Conservation (phyloP, 2,329 filamentous ascomycete genomes). For the Stemphylium lycopersici region DNA sequence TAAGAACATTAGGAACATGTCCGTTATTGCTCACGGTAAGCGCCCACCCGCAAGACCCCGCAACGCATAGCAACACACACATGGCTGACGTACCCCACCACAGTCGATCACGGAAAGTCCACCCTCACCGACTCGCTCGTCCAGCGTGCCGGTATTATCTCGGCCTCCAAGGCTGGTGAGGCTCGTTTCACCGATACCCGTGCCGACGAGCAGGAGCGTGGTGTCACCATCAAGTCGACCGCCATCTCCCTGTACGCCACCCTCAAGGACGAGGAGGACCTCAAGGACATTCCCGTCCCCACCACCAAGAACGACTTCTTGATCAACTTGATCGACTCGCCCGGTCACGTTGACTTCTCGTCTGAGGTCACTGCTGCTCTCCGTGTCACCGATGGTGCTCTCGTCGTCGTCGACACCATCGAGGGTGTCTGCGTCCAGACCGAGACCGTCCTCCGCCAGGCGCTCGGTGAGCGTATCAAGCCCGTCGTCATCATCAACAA, state of each 20-base stretch:
- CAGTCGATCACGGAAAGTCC: slow-evolving; percentile 99
- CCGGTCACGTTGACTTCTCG: slow-evolving; percentile 99
- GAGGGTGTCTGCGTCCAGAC: slow-evolving; percentile 99
- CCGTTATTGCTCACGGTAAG: slow-evolving; percentile 96
- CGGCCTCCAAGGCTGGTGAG: slow-evolving; percentile 94
- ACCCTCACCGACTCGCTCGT: slow-evolving; percentile 99
- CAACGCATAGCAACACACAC: slow-evolving; percentile 13
- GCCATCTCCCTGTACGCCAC: slow-evolving; percentile 97
- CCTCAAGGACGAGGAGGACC: slow-evolving; percentile 79
- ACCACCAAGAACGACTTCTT: slow-evolving; percentile 95
- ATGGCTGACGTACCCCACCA: slow-evolving; percentile 33
- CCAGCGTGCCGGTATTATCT: slow-evolving; percentile 99
- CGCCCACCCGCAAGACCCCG: slow-evolving; percentile 19
- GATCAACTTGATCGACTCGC: slow-evolving; percentile 99
- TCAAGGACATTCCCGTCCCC: slow-evolving; percentile 93
- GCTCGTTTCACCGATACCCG: slow-evolving; percentile 96
- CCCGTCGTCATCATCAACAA: slow-evolving; percentile 99
- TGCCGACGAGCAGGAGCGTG: slow-evolving; percentile 97
- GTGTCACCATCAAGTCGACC: slow-evolving; percentile 99
- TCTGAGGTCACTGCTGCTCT: slow-evolving; percentile 99
- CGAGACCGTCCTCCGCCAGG: slow-evolving; percentile 98
- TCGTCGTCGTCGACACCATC: slow-evolving; percentile 99
- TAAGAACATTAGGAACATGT: slow-evolving; percentile 88
- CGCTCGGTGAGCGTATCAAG: slow-evolving; percentile 99
- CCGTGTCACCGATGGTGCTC: slow-evolving; percentile 99